Evolutionary conservation across 2,329 filamentous ascomycete genomes (phyloP).

Genomic region (Fusarium equiseti): DNA sequence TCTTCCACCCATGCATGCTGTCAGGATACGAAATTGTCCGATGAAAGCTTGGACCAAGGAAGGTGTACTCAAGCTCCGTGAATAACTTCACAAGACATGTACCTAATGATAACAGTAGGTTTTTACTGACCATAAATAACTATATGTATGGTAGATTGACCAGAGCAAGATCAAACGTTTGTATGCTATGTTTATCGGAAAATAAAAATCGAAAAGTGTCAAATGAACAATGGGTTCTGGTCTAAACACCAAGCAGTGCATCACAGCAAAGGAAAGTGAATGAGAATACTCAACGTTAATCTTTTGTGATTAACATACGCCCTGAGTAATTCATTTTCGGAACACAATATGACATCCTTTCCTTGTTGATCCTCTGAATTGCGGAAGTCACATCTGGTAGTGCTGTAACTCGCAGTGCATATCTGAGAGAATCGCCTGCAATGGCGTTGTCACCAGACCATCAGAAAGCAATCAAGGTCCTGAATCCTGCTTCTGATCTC

Average conservation of each 20-base stretch:
- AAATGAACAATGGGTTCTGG: not conserved
- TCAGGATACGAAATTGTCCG: constrained; percentile 6
- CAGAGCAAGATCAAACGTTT: not conserved
- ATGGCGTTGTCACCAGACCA: constrained; percentile 9
- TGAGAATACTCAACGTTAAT: not conserved
- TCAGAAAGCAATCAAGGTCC: not conserved
- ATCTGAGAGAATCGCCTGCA: constrained; percentile 3
- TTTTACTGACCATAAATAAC: not conserved
- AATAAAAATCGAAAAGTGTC: not conserved
- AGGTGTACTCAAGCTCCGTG: not conserved
- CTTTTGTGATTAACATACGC: not conserved
- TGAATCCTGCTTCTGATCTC: not conserved
- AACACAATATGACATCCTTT: not conserved
- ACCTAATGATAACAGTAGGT: not conserved
- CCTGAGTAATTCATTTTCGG: not conserved
- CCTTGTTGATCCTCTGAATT: constrained; percentile 4
- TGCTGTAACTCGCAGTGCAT: constrained; percentile 5
- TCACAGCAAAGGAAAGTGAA: not conserved
- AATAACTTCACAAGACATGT: not conserved
- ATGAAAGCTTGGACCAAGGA: not conserved
- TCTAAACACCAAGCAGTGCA: constrained; percentile 9
- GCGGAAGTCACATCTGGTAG: constrained; percentile 15
- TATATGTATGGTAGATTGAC: not conserved
- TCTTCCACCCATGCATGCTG: not conserved
- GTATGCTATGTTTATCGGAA: not conserved